These are phyloP conservation scores for Neotropicomus parvogracilis DNA, from an alignment of 1,284 basidiomycete genomes.

Conservation along the genomic window DNA sequence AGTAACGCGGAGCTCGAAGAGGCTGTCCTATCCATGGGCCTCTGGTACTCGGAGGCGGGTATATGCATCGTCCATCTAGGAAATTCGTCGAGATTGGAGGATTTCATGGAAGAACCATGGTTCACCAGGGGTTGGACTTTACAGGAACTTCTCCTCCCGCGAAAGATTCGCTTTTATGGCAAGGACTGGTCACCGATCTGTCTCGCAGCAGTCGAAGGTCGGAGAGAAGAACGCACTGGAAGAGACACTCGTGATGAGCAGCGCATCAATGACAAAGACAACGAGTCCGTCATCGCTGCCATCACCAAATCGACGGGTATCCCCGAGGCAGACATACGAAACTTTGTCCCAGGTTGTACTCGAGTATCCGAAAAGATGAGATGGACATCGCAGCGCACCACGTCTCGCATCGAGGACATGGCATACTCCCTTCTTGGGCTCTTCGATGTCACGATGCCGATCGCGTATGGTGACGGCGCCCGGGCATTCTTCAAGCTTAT, in stretches of 20 bases:
- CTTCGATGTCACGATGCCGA: conserved; percentile 21
- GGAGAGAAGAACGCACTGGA: conserved; percentile 17
- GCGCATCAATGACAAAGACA: conserved; percentile 28
- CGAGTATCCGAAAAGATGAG: conserved; percentile 25
- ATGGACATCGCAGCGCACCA: conserved; percentile 24
- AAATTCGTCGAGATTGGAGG: conserved; percentile 22
- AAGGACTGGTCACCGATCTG: conserved; percentile 27
- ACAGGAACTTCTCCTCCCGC: conserved; percentile 23
- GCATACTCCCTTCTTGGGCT: conserved; percentile 28
- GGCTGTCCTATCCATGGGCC: conserved; percentile 22
- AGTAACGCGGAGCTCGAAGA: conserved; percentile 27
- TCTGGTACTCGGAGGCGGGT: conserved; percentile 25
- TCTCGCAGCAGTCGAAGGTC: conserved; percentile 11
- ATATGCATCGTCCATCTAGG: conserved; percentile 27
- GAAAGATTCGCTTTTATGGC: conserved; percentile 29
- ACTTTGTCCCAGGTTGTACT: conserved; percentile 22
- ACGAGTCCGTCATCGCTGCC: conserved; percentile 16
- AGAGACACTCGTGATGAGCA: conserved; percentile 16
- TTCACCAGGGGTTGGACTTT: conserved; percentile 26
- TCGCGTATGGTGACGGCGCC: conserved; percentile 26
- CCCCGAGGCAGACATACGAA: conserved; percentile 24
- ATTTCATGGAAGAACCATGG: conserved; percentile 25
- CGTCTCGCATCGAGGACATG: conserved; percentile 22
- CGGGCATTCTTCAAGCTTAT: conserved; percentile 27
- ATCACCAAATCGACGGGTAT: conserved; percentile 21